phyloP scores from a whole-genome alignment of 2,329 filamentous ascomycete genomes.

The Ophiostoma sp. region DNA sequence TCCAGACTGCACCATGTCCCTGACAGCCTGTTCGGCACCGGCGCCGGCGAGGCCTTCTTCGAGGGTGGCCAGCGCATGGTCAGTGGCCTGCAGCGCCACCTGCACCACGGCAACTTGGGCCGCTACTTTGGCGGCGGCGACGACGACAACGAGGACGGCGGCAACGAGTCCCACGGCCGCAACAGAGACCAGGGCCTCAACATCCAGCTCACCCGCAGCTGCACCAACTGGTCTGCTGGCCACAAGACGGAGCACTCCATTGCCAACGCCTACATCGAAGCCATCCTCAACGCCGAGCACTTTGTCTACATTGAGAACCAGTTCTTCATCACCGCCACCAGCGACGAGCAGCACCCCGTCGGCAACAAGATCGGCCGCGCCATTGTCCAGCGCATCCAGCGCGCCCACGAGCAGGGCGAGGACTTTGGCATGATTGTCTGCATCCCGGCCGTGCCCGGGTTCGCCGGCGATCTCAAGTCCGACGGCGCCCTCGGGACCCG shows the following conservation, averaged over 20 bases:
- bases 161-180: conserved; percentile 22
- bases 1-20: conserved; percentile 27
- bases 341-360: conserved; percentile 63
- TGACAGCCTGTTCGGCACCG: conserved; percentile 25
- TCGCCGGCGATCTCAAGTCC: conserved; percentile 70
- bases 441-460: conserved; percentile 76
- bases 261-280: conserved; percentile 73
- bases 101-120: conserved; percentile 37
- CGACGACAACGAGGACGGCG: conserved; percentile 28
- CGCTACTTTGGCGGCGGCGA: conserved; percentile 35
- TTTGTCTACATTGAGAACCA: conserved; percentile 80
- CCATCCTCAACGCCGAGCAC: conserved; percentile 63
- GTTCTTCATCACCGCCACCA: conserved; percentile 83
- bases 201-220: conserved; percentile 51
- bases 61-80: conserved; percentile 31
- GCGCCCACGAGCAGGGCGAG: conserved; percentile 60
- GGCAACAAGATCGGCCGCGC: conserved; percentile 73
- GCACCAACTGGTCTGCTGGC: conserved; percentile 49
- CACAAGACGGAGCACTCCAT: conserved; percentile 67
- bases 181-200: conserved; percentile 31
- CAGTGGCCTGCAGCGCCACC: conserved; percentile 33
- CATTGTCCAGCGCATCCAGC: conserved; percentile 70
- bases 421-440: conserved; percentile 70
- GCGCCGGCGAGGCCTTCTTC: conserved; percentile 24
- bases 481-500: conserved; percentile 70